Conservation (phyloP, 2,329 filamentous ascomycete genomes). For the Penicillium sp. region DNA sequence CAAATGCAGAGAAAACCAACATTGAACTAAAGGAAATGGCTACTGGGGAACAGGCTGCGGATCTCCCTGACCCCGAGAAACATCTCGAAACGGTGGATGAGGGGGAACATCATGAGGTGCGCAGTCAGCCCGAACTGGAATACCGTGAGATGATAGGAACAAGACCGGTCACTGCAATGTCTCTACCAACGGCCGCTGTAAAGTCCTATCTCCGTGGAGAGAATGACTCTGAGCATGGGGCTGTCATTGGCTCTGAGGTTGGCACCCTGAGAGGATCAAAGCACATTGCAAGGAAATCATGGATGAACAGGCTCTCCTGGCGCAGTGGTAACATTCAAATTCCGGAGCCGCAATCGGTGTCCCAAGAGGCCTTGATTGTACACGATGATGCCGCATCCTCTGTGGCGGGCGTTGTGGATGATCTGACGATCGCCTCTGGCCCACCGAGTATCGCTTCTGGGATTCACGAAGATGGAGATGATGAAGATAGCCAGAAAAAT, state of each 20-base stretch:
- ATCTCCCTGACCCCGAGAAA: constrained; percentile 21
- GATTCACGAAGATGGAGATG: background rate
- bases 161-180: constrained; percentile 6
- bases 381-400: constrained; percentile 24
- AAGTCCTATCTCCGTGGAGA: constrained; percentile 34
- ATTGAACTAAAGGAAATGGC: constrained; percentile 26
- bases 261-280: constrained; percentile 29
- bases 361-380: constrained; percentile 35
- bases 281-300: constrained; percentile 29
- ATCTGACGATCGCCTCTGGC: constrained; percentile 19
- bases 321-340: constrained; percentile 14
- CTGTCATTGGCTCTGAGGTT: constrained; percentile 44
- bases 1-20: constrained; percentile 21
- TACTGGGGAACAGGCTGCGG: constrained; percentile 17
- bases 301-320: constrained; percentile 27
- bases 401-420: constrained; percentile 26
- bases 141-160: background rate
- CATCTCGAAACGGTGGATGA: constrained; percentile 18
- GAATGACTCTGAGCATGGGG: constrained; percentile 66
- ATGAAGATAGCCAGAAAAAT: background rate
- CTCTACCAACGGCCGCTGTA: background rate
- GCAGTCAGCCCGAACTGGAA: background rate
- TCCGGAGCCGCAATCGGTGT: constrained; percentile 28
- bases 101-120: background rate
- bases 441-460: constrained; percentile 14